A percentile compares a stretch with the other conserved stretches of the same genome.
These are phyloP conservation scores for Vigna unguiculata DNA, from an alignment of 306 rosid genomes.

Conservation along the genomic window DNA sequence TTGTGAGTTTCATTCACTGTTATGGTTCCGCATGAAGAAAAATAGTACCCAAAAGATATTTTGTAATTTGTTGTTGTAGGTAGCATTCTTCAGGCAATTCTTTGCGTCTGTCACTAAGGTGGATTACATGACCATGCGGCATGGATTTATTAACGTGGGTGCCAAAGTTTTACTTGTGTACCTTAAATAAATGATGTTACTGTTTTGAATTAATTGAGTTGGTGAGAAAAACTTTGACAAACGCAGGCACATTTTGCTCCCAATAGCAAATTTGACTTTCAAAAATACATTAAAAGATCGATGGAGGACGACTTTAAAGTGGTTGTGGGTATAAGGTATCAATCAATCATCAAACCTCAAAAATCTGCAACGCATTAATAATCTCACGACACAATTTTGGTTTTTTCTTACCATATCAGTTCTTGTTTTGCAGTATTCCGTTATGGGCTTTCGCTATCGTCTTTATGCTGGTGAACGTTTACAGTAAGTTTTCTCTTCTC, in stretches of 20 bases:
- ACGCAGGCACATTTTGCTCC: slow-evolving; percentile 76
- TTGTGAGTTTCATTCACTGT: slow-evolving; percentile 52
- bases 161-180: neutral
- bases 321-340: slow-evolving; percentile 73
- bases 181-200: slow-evolving; percentile 14
- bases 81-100: slow-evolving; percentile 72
- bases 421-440: slow-evolving; percentile 59
- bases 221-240: neutral
- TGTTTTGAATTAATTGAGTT: neutral
- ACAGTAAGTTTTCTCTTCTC: slow-evolving; percentile 49
- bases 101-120: slow-evolving; percentile 67
- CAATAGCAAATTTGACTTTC: slow-evolving; percentile 70
- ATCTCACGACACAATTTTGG: neutral
- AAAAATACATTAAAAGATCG: slow-evolving; percentile 71
- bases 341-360: slow-evolving; percentile 1
- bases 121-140: slow-evolving; percentile 78
- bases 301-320: slow-evolving; percentile 84
- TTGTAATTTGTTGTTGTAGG: slow-evolving; percentile 40
- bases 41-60: neutral
- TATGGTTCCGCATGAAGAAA: neutral
- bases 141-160: slow-evolving; percentile 74
- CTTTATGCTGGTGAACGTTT: slow-evolving; percentile 65
- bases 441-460: slow-evolving; percentile 64
- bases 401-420: neutral
- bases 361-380: neutral